These are phyloP conservation scores for Debaryomycetaceae sp. DNA, from an alignment of 1,139 yeast genomes.

Conservation along the genomic window DNA sequence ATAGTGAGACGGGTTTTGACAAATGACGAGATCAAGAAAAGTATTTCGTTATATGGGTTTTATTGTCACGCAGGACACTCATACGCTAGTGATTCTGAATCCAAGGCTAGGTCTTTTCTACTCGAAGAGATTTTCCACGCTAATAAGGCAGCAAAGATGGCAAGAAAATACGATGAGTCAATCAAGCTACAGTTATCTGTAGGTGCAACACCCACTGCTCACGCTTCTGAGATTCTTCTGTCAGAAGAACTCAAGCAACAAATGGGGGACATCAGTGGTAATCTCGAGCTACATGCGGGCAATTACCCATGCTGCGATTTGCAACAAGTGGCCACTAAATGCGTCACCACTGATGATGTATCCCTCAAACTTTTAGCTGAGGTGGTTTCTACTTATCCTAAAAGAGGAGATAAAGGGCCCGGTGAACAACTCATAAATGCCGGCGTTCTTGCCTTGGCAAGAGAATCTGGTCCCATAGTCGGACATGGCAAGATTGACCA, in stretches of 20 bases:
- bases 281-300: constrained; percentile 74
- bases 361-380: constrained; percentile 62
- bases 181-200: constrained; percentile 48
- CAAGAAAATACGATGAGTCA: constrained; percentile 23
- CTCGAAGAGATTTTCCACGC: constrained; percentile 56
- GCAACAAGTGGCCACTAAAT: constrained; percentile 70
- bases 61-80: constrained; percentile 83
- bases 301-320: constrained; percentile 71
- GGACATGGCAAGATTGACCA: constrained; percentile 48
- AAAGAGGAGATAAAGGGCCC: constrained; percentile 41
- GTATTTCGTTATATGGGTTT: constrained; percentile 57
- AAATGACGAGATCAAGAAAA: constrained; percentile 15
- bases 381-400: constrained; percentile 57
- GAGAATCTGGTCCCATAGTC: constrained; percentile 54
- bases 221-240: constrained; percentile 44
- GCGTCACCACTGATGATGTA: constrained; percentile 45
- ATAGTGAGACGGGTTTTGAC: constrained; percentile 26
- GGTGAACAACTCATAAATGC: constrained; percentile 69
- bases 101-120: constrained; percentile 47
- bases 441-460: constrained; percentile 67
- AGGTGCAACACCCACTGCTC: constrained; percentile 84
- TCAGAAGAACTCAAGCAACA: constrained; percentile 14
- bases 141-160: constrained; percentile 48
- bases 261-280: constrained; percentile 37
- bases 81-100: constrained; percentile 46